Evolutionary conservation across 495 filamentous ascomycete genomes (phyloP).

Genomic region (Penicillium flavigenum): DNA sequence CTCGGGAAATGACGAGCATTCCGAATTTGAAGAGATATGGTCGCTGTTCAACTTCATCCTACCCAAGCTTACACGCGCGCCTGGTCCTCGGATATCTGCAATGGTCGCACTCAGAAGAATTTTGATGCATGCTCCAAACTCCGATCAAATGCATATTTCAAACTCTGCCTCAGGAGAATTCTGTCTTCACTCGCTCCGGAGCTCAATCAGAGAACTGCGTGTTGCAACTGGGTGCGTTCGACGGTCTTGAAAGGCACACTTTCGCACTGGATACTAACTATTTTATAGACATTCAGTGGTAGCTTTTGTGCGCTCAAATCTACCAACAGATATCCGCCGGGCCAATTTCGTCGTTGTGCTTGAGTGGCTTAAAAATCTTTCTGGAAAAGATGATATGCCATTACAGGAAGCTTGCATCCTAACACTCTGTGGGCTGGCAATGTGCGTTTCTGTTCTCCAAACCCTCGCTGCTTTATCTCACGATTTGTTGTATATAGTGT

Average conservation of each 20-base stretch:
- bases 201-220: constrained; percentile 81
- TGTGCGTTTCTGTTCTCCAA: constrained; percentile 37
- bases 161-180: constrained; percentile 68
- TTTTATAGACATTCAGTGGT: constrained; percentile 58
- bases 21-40: constrained; percentile 48
- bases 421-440: constrained; percentile 78
- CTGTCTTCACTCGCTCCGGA: constrained; percentile 75
- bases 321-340: constrained; percentile 46
- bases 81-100: constrained; percentile 63
- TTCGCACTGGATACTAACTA: constrained; percentile 18
- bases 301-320: constrained; percentile 58
- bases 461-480: neutral
- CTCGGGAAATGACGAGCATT: constrained; percentile 22
- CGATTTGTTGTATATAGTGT: constrained; percentile 37
- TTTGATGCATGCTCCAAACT: constrained; percentile 58
- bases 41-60: constrained; percentile 55
- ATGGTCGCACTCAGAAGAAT: constrained; percentile 71
- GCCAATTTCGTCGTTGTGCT: constrained; percentile 68
- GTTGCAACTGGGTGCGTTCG: constrained; percentile 66
- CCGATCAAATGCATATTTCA: constrained; percentile 62
- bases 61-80: constrained; percentile 57
- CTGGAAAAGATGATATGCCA: constrained; percentile 59
- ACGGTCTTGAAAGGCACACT: constrained; percentile 21
- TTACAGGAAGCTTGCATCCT: constrained; percentile 82
- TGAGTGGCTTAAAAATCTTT: constrained; percentile 66